Percentiles rank a stretch among this genome's conserved stretches.
phyloP scores from a whole-genome alignment of 2,329 filamentous ascomycete genomes.

The Myriangium duriaei region DNA sequence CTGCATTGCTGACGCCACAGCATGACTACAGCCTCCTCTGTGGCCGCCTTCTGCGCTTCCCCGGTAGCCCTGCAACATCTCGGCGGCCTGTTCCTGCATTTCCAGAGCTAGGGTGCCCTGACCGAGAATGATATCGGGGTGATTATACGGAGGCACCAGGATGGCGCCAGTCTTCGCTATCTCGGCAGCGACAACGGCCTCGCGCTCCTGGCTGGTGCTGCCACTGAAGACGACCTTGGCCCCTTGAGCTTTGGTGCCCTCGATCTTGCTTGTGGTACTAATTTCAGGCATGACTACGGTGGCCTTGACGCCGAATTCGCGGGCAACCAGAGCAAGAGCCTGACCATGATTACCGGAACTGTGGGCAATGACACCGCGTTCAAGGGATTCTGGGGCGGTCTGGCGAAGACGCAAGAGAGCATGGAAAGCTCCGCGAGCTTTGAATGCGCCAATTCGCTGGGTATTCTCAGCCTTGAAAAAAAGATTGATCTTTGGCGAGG shows the following conservation, averaged over 20 bases:
- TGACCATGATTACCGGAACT: constrained; percentile 91
- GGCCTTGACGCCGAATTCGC: constrained; percentile 58
- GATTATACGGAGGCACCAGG: constrained; percentile 81
- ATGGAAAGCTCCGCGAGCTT: constrained; percentile 81
- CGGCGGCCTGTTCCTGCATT: constrained; percentile 58
- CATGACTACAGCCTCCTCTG: constrained; percentile 19
- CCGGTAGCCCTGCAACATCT: constrained; percentile 30
- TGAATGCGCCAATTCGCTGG: constrained; percentile 86
- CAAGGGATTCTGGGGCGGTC: constrained; percentile 43
- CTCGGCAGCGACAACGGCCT: constrained; percentile 60
- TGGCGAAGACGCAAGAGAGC: constrained; percentile 60
- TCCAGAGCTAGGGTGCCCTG: constrained; percentile 87
- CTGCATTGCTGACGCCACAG: constrained; percentile 5
- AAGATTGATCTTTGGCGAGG: constrained; percentile 55
- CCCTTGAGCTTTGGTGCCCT: constrained; percentile 66
- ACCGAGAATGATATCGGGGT: constrained; percentile 81
- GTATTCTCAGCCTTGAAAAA: constrained; percentile 97
- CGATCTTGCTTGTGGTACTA: constrained; percentile 73
- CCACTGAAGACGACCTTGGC: constrained; percentile 72
- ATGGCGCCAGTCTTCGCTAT: constrained; percentile 60
- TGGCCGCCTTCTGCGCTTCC: constrained; percentile 6
- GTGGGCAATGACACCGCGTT: constrained; percentile 74
- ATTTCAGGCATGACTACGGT: constrained; percentile 91
- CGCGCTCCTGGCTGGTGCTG: constrained; percentile 65
- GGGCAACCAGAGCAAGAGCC: constrained; percentile 75